phyloP scores from a whole-genome alignment of 2,329 filamentous ascomycete genomes.

The Colletotrichum gloeosporioides region DNA sequence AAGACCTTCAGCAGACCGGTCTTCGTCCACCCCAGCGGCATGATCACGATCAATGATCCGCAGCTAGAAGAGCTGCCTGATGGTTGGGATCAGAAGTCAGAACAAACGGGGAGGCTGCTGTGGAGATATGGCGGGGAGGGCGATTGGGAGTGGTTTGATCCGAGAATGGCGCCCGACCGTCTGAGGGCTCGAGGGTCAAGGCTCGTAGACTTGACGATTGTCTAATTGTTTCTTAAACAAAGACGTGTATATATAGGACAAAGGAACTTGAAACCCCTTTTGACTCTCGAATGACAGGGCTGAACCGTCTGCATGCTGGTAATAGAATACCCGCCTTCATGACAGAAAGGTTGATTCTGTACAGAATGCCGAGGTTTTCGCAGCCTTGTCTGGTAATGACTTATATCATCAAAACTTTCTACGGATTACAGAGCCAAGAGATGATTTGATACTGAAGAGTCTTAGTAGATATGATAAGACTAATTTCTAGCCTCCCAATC shows the following conservation, averaged over 20 bases:
- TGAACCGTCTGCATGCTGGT: no score
- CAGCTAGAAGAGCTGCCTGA: not conserved
- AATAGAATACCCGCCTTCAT: no score
- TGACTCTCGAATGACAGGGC: no score
- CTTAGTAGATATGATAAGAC: not conserved
- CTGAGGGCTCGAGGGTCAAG: accelerated
- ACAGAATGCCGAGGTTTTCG: no score
- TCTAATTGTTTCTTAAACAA: not conserved
- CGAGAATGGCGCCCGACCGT: not conserved
- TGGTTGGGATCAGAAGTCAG: not conserved
- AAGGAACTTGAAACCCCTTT: no score
- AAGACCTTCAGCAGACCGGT: not conserved
- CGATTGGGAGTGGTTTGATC: not conserved
- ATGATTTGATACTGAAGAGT: not conserved
- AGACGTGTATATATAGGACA: no score
- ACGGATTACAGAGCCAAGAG: not conserved
- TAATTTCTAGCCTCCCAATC: not conserved
- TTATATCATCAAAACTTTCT: no score
- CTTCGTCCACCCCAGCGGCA: not conserved
- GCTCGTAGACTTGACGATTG: not conserved
- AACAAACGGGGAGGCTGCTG: not conserved
- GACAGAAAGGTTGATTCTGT: no score
- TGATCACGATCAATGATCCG: not conserved
- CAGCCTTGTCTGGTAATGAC: no score
- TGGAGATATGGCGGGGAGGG: not conserved